These are phyloP conservation scores for Coemansia asiatica DNA, from an alignment of 192 early-diverging fungal species.

Conservation along the genomic window DNA sequence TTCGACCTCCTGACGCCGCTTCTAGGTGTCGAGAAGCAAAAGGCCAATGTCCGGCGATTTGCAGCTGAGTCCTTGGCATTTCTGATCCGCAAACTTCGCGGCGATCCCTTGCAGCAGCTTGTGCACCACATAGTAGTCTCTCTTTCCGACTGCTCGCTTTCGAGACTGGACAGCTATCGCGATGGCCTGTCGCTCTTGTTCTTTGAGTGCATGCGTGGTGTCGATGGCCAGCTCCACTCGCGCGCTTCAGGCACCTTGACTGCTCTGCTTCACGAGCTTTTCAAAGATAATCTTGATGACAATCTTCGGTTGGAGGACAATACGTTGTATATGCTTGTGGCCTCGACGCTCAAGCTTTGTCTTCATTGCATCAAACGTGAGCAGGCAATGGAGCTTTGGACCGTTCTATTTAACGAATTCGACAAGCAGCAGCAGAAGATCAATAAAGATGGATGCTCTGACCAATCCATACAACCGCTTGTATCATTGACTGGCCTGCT, in stretches of 20 bases:
- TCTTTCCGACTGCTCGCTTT: slow-evolving; percentile 25
- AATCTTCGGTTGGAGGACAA: slow-evolving; percentile 18
- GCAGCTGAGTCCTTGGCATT: slow-evolving; percentile 90
- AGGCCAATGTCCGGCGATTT: slow-evolving; percentile 80
- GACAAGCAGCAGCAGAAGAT: slow-evolving; percentile 25
- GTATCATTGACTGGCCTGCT: slow-evolving; percentile 23
- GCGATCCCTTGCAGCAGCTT: slow-evolving; percentile 60
- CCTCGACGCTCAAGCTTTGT: slow-evolving; percentile 38
- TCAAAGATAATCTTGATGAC: slow-evolving; percentile 25
- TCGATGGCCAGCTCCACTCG: slow-evolving; percentile 61
- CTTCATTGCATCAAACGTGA: slow-evolving; percentile 32
- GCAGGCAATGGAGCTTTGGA: slow-evolving; percentile 36
- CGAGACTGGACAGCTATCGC: slow-evolving; percentile 54
- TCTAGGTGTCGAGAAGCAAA: slow-evolving; percentile 67
- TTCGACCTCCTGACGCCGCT: slow-evolving; percentile 76
- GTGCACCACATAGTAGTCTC: slow-evolving; percentile 62
- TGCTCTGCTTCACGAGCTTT: slow-evolving; percentile 36
- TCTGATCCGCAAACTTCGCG: slow-evolving; percentile 76
- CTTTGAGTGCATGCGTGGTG: slow-evolving; percentile 79
- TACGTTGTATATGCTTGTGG: slow-evolving; percentile 22
- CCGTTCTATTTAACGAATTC: slow-evolving; percentile 25
- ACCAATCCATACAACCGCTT: slow-evolving; percentile 15
- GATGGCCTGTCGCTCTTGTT: slow-evolving; percentile 81
- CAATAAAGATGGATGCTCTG: not conserved
- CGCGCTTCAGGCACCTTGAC: slow-evolving; percentile 46